Conservation (phyloP, 495 filamentous ascomycete species). For the Penicillium egyptiacum region DNA sequence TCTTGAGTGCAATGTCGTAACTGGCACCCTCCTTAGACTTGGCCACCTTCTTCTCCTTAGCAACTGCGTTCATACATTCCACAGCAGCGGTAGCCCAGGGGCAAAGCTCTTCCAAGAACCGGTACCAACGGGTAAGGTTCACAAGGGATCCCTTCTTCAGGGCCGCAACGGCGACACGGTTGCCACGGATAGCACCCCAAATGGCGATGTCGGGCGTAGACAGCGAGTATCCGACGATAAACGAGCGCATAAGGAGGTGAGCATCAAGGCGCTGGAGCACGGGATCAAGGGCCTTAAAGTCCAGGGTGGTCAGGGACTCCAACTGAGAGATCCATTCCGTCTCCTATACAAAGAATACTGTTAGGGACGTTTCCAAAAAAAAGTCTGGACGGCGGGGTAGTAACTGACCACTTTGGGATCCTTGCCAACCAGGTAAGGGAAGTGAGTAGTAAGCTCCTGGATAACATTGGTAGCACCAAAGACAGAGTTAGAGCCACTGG, state of each 20-base stretch:
- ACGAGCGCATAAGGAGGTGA: conserved; percentile 81
- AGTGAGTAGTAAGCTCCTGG: conserved; percentile 39
- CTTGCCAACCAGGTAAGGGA: conserved; percentile 48
- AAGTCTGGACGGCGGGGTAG: not conserved
- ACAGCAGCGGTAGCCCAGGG: conserved; percentile 55
- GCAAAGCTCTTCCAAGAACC: conserved; percentile 77
- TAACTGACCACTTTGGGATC: conserved; percentile 43
- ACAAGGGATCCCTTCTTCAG: conserved; percentile 73
- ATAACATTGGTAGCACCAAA: conserved; percentile 42
- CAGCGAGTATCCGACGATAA: conserved; percentile 78
- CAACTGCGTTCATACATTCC: conserved; percentile 59
- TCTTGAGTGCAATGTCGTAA: conserved; percentile 86
- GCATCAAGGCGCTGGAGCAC: conserved; percentile 75
- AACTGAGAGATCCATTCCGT: conserved; percentile 59
- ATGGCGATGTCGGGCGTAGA: conserved; percentile 77
- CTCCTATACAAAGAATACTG: conserved; percentile 33
- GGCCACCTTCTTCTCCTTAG: conserved; percentile 64
- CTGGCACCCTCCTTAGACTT: conserved; percentile 80
- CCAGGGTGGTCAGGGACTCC: conserved; percentile 53
- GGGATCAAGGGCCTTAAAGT: conserved; percentile 81
- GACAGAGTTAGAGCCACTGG: conserved; percentile 30
- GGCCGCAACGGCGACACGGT: conserved; percentile 77
- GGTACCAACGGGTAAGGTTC: conserved; percentile 87
- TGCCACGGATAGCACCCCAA: conserved; percentile 82
- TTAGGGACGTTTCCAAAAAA: conserved; percentile 11